phyloP scores from a whole-genome alignment of 257 asterid species.

The Euphrasia confusa region DNA sequence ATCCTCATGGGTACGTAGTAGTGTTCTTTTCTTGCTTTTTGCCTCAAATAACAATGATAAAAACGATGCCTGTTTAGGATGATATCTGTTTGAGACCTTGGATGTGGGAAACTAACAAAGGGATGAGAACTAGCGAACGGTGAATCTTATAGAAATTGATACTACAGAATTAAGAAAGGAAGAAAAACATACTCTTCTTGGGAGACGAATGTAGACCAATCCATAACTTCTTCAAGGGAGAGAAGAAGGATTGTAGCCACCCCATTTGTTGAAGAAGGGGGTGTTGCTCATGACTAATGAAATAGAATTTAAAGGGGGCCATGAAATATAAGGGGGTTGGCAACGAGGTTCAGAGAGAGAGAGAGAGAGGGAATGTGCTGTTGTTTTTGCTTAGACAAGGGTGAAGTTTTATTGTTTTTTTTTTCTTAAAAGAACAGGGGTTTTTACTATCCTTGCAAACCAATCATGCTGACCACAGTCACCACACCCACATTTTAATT shows the following conservation, averaged over 20 bases:
- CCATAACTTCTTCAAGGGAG: constrained; percentile 87
- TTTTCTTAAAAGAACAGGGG: constrained; percentile 9
- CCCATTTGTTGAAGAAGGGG: constrained; percentile 62
- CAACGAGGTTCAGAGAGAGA: constrained; percentile 20
- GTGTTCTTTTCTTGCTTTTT: no score
- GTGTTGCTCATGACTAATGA: constrained; percentile 45
- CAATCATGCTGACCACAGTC: constrained; percentile 37
- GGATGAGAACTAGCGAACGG: background rate
- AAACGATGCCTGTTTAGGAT: background rate
- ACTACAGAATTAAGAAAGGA: background rate
- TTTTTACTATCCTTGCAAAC: constrained; percentile 35
- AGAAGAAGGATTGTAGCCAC: constrained; percentile 90
- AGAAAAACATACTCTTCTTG: constrained; percentile 54
- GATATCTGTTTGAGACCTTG: constrained; percentile 4
- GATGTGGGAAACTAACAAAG: background rate
- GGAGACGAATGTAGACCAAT: constrained; percentile 68
- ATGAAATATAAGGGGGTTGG: constrained; percentile 26
- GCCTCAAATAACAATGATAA: no score
- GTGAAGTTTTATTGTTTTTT: constrained; percentile 66
- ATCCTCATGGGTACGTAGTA: no score
- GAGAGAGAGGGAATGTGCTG: constrained; percentile 27
- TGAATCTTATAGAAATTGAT: background rate
- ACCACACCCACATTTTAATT: constrained; percentile 16
- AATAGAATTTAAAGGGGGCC: constrained; percentile 18
- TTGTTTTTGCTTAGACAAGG: constrained; percentile 77